These are phyloP conservation scores for Angophora floribunda DNA, from an alignment of 345 rosid genomes.

Conservation along the genomic window DNA sequence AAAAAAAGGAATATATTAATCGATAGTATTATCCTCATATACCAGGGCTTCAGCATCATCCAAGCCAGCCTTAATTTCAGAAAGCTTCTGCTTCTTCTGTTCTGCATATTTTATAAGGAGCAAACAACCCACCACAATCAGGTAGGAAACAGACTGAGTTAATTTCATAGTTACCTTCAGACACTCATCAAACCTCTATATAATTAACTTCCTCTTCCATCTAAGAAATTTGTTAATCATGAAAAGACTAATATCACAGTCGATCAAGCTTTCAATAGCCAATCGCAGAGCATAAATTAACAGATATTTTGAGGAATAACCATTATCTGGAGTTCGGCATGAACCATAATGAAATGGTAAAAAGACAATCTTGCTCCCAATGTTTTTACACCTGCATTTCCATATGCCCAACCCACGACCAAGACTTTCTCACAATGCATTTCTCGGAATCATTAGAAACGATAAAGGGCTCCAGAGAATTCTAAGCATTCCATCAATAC, in stretches of 20 bases:
- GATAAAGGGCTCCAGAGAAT: not conserved
- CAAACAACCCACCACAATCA: not conserved
- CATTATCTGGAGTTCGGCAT: not conserved
- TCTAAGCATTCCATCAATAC: not conserved
- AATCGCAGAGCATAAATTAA: not conserved
- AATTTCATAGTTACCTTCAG: not conserved
- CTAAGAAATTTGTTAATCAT: not conserved
- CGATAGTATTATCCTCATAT: not conserved
- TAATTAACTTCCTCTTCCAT: not conserved
- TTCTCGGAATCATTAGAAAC: not conserved
- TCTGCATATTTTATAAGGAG: slow-evolving; percentile 9
- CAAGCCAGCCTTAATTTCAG: slow-evolving; percentile 32
- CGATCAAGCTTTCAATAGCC: not conserved
- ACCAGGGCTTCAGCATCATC: slow-evolving; percentile 54
- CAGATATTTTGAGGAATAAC: not conserved
- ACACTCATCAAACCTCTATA: not conserved
- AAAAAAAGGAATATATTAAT: not conserved
- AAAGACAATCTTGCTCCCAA: not conserved
- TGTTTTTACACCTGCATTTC: not conserved
- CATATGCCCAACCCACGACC: not conserved
- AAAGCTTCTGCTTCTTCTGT: slow-evolving; percentile 39
- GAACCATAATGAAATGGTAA: not conserved
- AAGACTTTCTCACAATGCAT: not conserved
- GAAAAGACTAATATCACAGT: not conserved
- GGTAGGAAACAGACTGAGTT: not conserved